Base-by-base conservation (phyloP, 305 asterid genomes). In the Andrographis paniculata region DNA sequence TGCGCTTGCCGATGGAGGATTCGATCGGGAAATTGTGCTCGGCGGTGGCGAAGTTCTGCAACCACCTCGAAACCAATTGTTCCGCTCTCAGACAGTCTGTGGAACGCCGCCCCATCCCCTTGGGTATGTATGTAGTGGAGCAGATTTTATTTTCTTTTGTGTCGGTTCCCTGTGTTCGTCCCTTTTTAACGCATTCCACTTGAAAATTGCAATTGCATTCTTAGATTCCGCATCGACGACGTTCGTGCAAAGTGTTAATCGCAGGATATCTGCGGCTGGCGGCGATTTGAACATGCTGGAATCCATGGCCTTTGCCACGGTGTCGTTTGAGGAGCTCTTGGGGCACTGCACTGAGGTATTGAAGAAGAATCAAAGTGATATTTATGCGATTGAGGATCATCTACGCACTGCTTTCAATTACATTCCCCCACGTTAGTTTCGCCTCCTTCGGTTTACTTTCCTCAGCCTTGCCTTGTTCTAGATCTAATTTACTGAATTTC, bases 301-400 rank as follows among this genome's bases (percentile, higher is more conserved):
- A 48, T 80, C 98, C 28, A 82, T 89, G 94, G 65, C 92, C 23
- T 82, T 68, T 18, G 94, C 70, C 12, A 82, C 96, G 49, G 96
- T 89, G 60, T 89, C 95, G 52, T 89, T 89, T 16, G 98, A 82
- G 82, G 98, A 89, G 82, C 83, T 89, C 31, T 58, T 85, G 23
- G 98, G 98, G 33, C 92, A 85, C 68, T 85, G 95, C 82, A 69
- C 64, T 27, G 92, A 89, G 74, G 80, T 89, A 43, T 68, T 72
- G 67, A 83, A 80, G 72, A 71, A 71, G 71, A 85, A 78, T 55
- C 86, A 77, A 50, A 58, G 33, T 45, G 84, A 74, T 44, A 59
- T 80, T 48, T 53, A 64, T 43, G 75, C 60, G 38, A 77, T 85
- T 62, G 73, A 67, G 68, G 84, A 81, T 50, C 74, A 56, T 50